These are phyloP conservation scores for Pseudoneurospora amorphoporcata DNA, from an alignment of 495 filamentous ascomycete genomes.

Conservation along the genomic window DNA sequence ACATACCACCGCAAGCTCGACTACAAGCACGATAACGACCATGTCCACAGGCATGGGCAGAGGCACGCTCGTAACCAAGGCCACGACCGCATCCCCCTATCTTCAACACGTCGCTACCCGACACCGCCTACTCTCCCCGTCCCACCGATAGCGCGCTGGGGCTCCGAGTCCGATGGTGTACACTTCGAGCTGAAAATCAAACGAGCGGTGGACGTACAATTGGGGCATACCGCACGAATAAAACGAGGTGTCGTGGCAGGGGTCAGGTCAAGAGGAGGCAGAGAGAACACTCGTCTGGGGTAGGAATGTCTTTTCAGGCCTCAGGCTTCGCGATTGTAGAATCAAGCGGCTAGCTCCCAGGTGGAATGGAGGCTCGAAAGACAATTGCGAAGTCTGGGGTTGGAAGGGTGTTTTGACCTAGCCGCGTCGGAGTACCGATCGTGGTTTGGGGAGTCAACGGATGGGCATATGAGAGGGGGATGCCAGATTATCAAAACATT, in stretches of 20 bases:
- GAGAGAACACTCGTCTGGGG: background rate
- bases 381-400: background rate
- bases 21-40: background rate
- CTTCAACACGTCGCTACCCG: background rate
- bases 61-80: background rate
- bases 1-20: background rate
- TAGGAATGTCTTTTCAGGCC: background rate
- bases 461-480: background rate
- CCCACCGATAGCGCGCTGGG: background rate
- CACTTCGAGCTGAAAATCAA: background rate
- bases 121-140: background rate
- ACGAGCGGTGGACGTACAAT: background rate
- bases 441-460: background rate
- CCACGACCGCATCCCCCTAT: background rate
- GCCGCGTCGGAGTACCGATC: background rate
- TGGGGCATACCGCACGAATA: background rate
- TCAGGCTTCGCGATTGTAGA: background rate
- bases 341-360: background rate
- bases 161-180: background rate
- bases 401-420: background rate
- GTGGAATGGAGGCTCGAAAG: background rate
- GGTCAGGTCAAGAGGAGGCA: background rate
- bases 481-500: no score
- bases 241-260: background rate
- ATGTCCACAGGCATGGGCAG: background rate